A percentile compares a stretch with the other conserved stretches of the same genome.
Evolutionary conservation across 352 stramenopile genomes (phyloP).

Genomic region (Phytophthora fragariaefolia): DNA sequence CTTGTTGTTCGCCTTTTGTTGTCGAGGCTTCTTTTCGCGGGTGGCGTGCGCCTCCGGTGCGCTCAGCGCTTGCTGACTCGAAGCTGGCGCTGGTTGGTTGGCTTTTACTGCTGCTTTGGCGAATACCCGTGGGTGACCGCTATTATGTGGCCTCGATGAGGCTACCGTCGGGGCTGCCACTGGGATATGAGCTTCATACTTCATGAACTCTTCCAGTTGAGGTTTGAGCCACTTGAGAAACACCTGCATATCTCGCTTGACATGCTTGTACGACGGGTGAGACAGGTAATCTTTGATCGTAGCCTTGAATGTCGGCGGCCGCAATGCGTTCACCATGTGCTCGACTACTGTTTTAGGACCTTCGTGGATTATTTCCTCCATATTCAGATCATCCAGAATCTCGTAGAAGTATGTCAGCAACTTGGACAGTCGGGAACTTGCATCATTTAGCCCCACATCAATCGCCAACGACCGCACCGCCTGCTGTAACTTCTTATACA

Average conservation of each 20-base stretch:
- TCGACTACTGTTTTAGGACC: conserved; percentile 7
- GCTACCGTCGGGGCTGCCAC: neutral
- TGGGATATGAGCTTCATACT: conserved; percentile 14
- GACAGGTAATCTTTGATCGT: conserved; percentile 10
- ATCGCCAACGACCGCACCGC: neutral
- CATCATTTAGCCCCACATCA: conserved; percentile 8
- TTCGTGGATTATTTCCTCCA: conserved; percentile 9
- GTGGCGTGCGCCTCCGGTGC: neutral
- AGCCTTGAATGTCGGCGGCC: neutral
- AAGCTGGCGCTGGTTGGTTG: neutral
- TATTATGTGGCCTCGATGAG: neutral
- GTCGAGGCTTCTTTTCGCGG: neutral
- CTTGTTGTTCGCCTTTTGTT: neutral
- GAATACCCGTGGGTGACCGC: neutral
- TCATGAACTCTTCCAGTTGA: conserved; percentile 22
- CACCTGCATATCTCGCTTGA: conserved; percentile 4
- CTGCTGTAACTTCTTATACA: conserved; percentile 10
- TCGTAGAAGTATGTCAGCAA: conserved; percentile 7
- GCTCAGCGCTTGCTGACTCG: neutral
- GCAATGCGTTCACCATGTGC: conserved; percentile 1
- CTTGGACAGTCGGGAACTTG: conserved; percentile 5
- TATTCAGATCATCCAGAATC: conserved; percentile 7
- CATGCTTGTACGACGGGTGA: neutral
- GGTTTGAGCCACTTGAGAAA: conserved; percentile 13
- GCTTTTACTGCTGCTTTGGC: neutral